Conservation (phyloP, 2,329 filamentous ascomycete species). For the Metarhizium humberi region DNA sequence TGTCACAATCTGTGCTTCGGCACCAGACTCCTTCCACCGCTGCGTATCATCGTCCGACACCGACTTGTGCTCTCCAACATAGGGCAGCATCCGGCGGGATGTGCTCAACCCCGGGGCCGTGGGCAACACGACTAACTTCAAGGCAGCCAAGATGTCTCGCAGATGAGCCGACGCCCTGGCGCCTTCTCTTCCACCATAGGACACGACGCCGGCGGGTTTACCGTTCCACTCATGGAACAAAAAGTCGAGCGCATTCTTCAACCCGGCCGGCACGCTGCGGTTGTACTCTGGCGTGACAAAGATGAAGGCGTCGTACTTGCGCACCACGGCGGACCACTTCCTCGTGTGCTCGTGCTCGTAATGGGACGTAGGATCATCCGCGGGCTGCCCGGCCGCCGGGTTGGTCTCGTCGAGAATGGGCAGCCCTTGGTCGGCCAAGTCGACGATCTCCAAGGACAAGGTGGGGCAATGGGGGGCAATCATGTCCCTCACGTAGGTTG, state of each 20-base stretch:
- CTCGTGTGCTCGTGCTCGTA: slow-evolving; percentile 30
- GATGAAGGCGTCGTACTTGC: slow-evolving; percentile 25
- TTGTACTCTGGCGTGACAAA: slow-evolving; percentile 49
- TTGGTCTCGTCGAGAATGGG: slow-evolving; percentile 35
- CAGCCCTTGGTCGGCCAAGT: slow-evolving; percentile 29
- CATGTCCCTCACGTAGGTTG: slow-evolving; percentile 20
- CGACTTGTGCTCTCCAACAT: background rate
- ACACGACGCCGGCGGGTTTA: slow-evolving; percentile 44
- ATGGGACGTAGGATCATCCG: slow-evolving; percentile 9
- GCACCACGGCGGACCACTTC: slow-evolving; percentile 5
- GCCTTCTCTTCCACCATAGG: slow-evolving; percentile 41
- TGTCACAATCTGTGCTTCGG: background rate
- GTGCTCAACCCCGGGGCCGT: background rate
- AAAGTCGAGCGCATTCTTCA: slow-evolving; percentile 57
- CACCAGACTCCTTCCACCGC: background rate
- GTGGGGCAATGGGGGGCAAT: slow-evolving; percentile 10
- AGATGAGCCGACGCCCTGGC: slow-evolving; percentile 6
- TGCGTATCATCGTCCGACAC: background rate
- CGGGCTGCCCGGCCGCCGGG: slow-evolving; percentile 28
- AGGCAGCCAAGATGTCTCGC: background rate
- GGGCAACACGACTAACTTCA: background rate
- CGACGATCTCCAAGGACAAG: slow-evolving; percentile 17
- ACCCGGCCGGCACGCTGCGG: slow-evolving; percentile 38
- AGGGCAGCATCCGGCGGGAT: background rate
- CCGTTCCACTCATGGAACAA: slow-evolving; percentile 48